Evolutionary conservation across 768 basidiomycete species (phyloP).

Genomic region (Xerocomellus dryophilus): DNA sequence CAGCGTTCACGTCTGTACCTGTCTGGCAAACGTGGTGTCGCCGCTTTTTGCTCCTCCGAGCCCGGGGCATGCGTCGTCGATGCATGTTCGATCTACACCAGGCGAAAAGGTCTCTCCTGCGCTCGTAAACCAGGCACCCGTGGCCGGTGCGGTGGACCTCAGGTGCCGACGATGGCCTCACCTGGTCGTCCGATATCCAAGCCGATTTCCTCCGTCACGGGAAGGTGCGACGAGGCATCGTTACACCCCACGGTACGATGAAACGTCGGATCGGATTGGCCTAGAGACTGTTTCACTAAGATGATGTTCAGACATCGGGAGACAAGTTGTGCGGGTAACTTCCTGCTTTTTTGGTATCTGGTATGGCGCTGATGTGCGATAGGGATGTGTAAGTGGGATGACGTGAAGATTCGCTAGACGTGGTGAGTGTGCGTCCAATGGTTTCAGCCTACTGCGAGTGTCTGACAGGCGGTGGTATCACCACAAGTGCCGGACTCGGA

Average conservation of each 20-base stretch:
- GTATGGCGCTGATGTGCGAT: not conserved
- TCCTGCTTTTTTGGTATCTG: not conserved
- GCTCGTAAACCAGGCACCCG: slow-evolving; percentile 13
- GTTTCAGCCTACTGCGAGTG: no score
- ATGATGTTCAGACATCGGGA: not conserved
- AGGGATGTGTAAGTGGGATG: slow-evolving; percentile 18
- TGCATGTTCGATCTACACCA: slow-evolving; percentile 3
- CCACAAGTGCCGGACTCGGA: no score
- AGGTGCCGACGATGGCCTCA: slow-evolving; percentile 1
- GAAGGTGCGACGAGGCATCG: slow-evolving; percentile 17
- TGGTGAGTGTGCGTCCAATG: slow-evolving; percentile 3
- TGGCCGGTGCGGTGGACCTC: slow-evolving; percentile 8
- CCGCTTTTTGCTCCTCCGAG: no score
- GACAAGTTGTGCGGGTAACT: slow-evolving; percentile 18
- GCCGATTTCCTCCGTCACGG: slow-evolving; percentile 24
- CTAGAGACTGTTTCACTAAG: slow-evolving; percentile 13
- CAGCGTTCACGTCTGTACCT: slow-evolving; percentile 26
- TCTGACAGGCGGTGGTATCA: no score
- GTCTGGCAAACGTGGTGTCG: slow-evolving; percentile 23
- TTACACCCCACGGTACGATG: slow-evolving; percentile 25
- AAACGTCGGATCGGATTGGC: slow-evolving; percentile 5
- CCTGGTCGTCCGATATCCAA: slow-evolving; percentile 22
- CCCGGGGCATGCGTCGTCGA: not conserved
- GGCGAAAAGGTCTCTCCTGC: slow-evolving; percentile 25
- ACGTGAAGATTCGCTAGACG: slow-evolving; percentile 16